phyloP scores from a whole-genome alignment of 164 flowering plant genomes.

The Akebia trifoliata region DNA sequence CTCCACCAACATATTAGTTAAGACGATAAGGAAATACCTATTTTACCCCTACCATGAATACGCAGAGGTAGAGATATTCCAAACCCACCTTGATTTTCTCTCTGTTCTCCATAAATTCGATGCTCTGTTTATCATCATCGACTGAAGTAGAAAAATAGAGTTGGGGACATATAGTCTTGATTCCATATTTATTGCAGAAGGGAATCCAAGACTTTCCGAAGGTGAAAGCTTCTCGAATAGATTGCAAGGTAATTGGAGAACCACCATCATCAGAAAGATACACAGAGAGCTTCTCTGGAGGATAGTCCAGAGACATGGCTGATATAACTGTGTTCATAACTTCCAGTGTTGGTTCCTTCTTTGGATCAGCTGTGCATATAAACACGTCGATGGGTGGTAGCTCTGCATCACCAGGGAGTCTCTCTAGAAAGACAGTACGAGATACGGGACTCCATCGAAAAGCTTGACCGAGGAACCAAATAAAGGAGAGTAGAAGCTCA shows the following conservation, averaged over 20 bases:
- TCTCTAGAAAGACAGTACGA: slow-evolving; percentile 38
- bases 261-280: slow-evolving; percentile 77
- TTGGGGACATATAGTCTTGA: slow-evolving; percentile 41
- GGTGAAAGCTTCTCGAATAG: slow-evolving; percentile 33
- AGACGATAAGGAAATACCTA: background rate
- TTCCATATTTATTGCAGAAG: slow-evolving; percentile 43
- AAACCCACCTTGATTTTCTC: slow-evolving; percentile 8
- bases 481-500: slow-evolving; percentile 41
- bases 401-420: slow-evolving; percentile 29
- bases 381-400: slow-evolving; percentile 56
- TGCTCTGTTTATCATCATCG: background rate
- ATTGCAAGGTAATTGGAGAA: slow-evolving; percentile 35
- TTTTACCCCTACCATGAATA: background rate
- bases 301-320: slow-evolving; percentile 66
- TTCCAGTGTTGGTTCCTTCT: slow-evolving; percentile 42
- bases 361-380: slow-evolving; percentile 62
- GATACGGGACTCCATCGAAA: slow-evolving; percentile 45
- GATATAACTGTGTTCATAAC: slow-evolving; percentile 74
- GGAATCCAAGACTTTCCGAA: slow-evolving; percentile 60
- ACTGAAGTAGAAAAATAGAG: slow-evolving; percentile 33
- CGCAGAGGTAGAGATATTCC: background rate
- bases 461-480: slow-evolving; percentile 40
- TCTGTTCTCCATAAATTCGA: background rate
- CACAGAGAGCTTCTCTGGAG: slow-evolving; percentile 49
- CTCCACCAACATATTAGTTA: too few species aligned